phyloP scores from a whole-genome alignment of 495 filamentous ascomycete species.

The Penicillium silybi region DNA sequence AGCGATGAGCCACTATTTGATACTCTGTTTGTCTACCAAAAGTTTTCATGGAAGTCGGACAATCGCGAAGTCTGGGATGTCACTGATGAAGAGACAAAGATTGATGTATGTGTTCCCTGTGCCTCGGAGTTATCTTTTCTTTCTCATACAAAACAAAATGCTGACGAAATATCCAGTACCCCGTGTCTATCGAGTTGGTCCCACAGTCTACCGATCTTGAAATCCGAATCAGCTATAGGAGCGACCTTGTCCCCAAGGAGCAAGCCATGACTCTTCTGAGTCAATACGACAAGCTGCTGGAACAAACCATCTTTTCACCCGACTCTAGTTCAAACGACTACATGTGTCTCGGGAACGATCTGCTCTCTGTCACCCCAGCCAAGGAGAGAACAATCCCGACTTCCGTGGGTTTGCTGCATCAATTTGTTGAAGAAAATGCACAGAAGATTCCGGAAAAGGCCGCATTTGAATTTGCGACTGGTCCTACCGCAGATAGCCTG shows the following conservation, averaged over 20 bases:
- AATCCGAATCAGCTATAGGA: constrained; percentile 58
- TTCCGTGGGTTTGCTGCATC: constrained; percentile 26
- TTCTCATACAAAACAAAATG: neutral
- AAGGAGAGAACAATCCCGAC: constrained; percentile 25
- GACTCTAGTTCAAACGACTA: constrained; percentile 19
- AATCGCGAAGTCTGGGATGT: constrained; percentile 39
- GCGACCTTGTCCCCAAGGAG: constrained; percentile 53
- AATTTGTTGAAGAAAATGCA: constrained; percentile 45
- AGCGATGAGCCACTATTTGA: constrained; percentile 64
- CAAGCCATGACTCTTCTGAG: constrained; percentile 49
- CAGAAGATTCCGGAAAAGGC: constrained; percentile 31
- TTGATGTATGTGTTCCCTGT: constrained; percentile 43
- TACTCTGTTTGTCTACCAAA: constrained; percentile 77
- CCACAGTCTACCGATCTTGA: constrained; percentile 43
- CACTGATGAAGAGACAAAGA: constrained; percentile 50
- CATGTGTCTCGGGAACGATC: constrained; percentile 11
- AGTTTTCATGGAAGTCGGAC: constrained; percentile 27
- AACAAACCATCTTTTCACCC: constrained; percentile 23
- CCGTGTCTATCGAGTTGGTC: constrained; percentile 70
- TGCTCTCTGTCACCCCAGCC: constrained; percentile 49
- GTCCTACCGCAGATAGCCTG: constrained; percentile 20
- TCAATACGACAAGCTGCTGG: constrained; percentile 29
- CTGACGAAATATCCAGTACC: constrained; percentile 41
- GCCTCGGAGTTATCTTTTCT: neutral
- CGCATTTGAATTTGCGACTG: constrained; percentile 40